Conservation (phyloP, 768 basidiomycete genomes). For the Rossbeevera mucosa region DNA sequence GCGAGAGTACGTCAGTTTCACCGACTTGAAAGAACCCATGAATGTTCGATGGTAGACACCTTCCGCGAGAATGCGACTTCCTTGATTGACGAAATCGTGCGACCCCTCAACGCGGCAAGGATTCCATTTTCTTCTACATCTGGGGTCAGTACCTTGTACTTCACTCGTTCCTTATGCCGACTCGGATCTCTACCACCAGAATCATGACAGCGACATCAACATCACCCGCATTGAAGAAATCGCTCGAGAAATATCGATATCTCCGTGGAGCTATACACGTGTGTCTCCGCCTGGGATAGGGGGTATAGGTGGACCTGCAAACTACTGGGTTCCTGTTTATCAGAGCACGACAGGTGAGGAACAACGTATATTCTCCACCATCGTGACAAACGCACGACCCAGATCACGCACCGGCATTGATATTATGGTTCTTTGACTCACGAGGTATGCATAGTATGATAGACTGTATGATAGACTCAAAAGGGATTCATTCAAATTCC, state of each 20-base stretch:
- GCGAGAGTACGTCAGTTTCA: constrained; percentile 45
- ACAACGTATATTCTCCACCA: not conserved
- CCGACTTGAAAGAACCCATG: not conserved
- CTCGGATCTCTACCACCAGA: constrained; percentile 41
- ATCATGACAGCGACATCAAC: constrained; percentile 70
- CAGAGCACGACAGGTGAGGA: constrained; percentile 29
- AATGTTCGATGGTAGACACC: constrained; percentile 42
- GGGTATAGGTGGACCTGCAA: constrained; percentile 58
- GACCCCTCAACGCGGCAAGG: constrained; percentile 50
- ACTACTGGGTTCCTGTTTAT: constrained; percentile 76
- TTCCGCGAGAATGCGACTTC: constrained; percentile 62
- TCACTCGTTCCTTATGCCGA: not conserved
- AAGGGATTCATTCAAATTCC: constrained; percentile 5
- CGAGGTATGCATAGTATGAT: constrained; percentile 41
- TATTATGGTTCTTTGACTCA: constrained; percentile 78
- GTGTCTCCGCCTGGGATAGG: constrained; percentile 57
- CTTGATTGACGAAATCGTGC: constrained; percentile 60
- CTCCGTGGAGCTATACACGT: constrained; percentile 59
- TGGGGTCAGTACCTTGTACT: constrained; percentile 45
- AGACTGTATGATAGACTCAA: not conserved
- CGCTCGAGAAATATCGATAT: constrained; percentile 51
- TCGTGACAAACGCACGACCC: no score
- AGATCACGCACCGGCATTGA: constrained; percentile 46
- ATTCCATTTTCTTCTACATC: constrained; percentile 67
- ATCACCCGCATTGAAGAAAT: constrained; percentile 70